Base-by-base conservation (phyloP, 306 rosid genomes). In the Herpetospermum pedunculosum region DNA sequence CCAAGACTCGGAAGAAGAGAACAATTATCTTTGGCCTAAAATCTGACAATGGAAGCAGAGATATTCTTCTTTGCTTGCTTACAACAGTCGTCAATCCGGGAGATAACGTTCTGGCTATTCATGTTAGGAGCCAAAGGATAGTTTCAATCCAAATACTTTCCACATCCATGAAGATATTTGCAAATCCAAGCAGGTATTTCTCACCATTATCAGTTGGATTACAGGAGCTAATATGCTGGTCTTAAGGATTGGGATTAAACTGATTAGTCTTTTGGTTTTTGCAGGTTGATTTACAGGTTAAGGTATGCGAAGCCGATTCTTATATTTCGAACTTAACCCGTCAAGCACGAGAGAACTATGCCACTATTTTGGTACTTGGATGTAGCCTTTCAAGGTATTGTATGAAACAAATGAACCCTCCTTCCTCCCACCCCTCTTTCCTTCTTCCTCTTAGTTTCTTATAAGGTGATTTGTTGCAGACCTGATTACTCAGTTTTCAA, bases 81-180 rank as follows among this genome's bases (percentile, higher is more conserved):
- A 70, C 76, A 21, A 40, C 29, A 18, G 50, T 81, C 55, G 85
- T 64, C 16, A 76, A 73, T 16, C 77, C 69, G 47, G 80, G 70
- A n/a, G 88, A 84, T 74, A 76, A 50, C 75, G 83, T 84, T 19
- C 46, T 81, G 16, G 85, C 80, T 11, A 63, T 84, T 64, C 86
- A 84, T 77, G 84, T 79, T 59, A 82, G 32, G 70, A 50, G 9
- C 13, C 57, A 26, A 62, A 84, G 19, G 75, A 77, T 44, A 8
- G 74, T 38, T 82, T 82, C 73, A 83, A 82, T 79, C 86, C 88
- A 4, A 85, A 85, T 80, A 75, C 80, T 34, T 85, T 82, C 65
- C 88, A 85, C 23, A 75, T 82, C 73, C 86, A 85, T 67, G 86
- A 85, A 77, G 88, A 85, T 76, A 68, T 79, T 63, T 82, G 86